Evolutionary conservation across 208 protist species (phyloP), one percentile per base, ranked within the genome.

Genomic region (Naegleria fowleri): DNA sequence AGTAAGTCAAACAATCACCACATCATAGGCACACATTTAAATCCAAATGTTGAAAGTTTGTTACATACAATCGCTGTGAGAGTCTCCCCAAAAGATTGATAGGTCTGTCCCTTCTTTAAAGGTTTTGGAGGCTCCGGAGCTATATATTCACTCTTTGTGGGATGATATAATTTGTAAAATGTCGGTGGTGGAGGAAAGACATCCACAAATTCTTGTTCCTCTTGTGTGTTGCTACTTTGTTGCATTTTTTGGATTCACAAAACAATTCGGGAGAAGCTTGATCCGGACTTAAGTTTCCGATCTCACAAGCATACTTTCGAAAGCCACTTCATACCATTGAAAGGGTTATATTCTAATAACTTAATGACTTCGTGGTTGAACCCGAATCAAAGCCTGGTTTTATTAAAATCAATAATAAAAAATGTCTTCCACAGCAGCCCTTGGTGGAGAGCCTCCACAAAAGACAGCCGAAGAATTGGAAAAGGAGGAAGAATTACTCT

Each of bases 401-500:
- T n/a, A n/a, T n/a, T n/a, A n/a, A n/a, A n/a, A 67, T 22, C 55
- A 67, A 67, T 4, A 67, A 67, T 67, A 29, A 29, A 67, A 29
- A 15, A 67, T 67, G 55, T 67, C 55, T 15, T 29, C 11, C 4
- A 67, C 55, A 36, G 67, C 9, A 79, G 67, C 67, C 0, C 25
- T n/a, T 2, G 6, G 25, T 5, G 9, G 25, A 79, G 29, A 29
- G 38, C 33, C 7, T 52, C 86, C 86, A 52, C n/a, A 67, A 67
- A 39, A 67, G n/a, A 76, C 33, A 40, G 67, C 38, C 29, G 40
- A 90, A 25, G 43, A 67, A 83, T 33, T 52, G 0, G 90, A 91
- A 91, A 86, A 52, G 55, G 25, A 93, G 48, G 94, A 96, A 86
- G 91, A 97, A 92, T 93, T 96, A 88, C 94, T 95, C 41, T 96